phyloP scores from a whole-genome alignment of 1,284 basidiomycete species.

The Ustilago hordei region DNA sequence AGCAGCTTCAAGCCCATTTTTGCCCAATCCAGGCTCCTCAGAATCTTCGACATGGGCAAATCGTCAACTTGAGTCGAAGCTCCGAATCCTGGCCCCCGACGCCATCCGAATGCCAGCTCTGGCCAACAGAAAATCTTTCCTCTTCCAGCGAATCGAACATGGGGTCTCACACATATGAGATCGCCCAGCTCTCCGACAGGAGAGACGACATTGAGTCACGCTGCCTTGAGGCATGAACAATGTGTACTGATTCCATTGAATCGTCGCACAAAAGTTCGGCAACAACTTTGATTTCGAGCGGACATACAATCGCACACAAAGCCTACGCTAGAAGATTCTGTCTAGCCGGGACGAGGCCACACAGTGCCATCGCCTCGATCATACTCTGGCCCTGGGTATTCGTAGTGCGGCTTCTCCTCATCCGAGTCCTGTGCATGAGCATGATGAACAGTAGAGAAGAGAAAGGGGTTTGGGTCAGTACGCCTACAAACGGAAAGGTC shows the following conservation, averaged over 20 bases:
- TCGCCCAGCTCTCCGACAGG: background rate
- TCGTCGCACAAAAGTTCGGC: background rate
- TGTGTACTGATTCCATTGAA: background rate
- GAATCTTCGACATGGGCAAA: background rate
- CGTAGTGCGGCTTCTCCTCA: slow-evolving; percentile 59
- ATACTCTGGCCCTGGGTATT: slow-evolving; percentile 54
- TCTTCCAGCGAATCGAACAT: background rate
- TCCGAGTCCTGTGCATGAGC: slow-evolving; percentile 53
- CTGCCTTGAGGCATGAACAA: slow-evolving; percentile 1
- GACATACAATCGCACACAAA: slow-evolving; percentile 3
- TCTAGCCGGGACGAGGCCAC: slow-evolving; percentile 44
- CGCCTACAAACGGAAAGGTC: background rate
- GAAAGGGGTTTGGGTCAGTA: slow-evolving; percentile 9
- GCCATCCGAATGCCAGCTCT: background rate
- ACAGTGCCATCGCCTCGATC: slow-evolving; percentile 55
- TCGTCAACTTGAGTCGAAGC: background rate
- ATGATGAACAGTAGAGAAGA: background rate
- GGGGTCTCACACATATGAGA: slow-evolving; percentile 4
- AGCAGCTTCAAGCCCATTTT: no score
- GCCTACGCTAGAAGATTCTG: background rate
- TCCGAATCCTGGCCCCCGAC: background rate
- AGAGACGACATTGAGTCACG: no score
- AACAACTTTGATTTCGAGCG: slow-evolving; percentile 2
- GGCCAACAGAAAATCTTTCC: background rate
- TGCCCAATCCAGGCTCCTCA: no score